Evolutionary conservation across 1,284 basidiomycete species (phyloP), one percentile per base, ranked within the genome.

Genomic region (Trametes hirsuta): DNA sequence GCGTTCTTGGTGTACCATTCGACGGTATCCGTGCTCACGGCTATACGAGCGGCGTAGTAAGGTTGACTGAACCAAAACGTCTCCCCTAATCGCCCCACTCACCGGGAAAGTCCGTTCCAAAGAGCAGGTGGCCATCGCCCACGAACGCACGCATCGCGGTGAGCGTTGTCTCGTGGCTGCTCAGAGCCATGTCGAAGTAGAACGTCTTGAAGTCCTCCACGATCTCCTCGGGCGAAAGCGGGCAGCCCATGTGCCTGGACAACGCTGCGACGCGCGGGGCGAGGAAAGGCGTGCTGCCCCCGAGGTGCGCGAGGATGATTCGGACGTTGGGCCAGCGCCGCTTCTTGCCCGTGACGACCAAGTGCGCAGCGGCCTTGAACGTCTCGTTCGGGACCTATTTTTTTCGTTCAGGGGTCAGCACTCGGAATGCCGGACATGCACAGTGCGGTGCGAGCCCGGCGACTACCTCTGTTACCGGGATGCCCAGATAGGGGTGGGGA

Each of bases 61-160:
- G 18, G 34, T 34, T 21, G 41, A 22, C 34, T 8, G 14, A 35
- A 36, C 47, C 24, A 8, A 24, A 34, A 14, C 24, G 4, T 30
- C 10, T 11, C 4, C 6, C 14, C 45, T 8, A 18, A 21, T 21
- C 18, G 21, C 2, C 14, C 4, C 4, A 12, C 50, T 42, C 14
- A 85, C 88, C 88, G 56, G 88, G 87, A 68, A 86, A 88, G 70
- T 90, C 88, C 15, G 84, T 85, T 44, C 88, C 89, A 70, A 86
- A 89, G 39, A 89, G 72, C 47, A 90, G 70, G 45, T 71, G 81
- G 51, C 83, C 79, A 2, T 72, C 68, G 18, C 75, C 68, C 3
- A 83, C 78, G 68, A 86, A 84, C 18, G 70, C 69, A 50, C 84
- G 76, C 68, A 85, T 75, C 2, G 79, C 77, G n/a, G 74, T 68